Percentiles rank a stretch among this genome's conserved stretches.
Conservation (phyloP, 768 basidiomycete genomes). For the Boletus speciosus region DNA sequence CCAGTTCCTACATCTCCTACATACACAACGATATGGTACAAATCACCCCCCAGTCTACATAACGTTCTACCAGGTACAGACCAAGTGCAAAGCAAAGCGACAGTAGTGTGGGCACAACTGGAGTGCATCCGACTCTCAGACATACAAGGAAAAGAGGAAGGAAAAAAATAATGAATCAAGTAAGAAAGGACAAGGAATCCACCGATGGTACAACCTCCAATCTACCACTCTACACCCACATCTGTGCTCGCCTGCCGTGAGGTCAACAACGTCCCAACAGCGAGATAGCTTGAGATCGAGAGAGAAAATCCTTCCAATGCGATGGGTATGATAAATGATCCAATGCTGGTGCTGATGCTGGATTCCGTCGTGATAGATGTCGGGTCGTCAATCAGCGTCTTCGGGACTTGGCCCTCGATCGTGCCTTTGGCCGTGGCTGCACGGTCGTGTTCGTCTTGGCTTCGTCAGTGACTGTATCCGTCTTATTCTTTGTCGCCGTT, state of each 20-base stretch:
- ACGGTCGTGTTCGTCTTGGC: constrained; percentile 16
- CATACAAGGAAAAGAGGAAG: constrained; percentile 15
- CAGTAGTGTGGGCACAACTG: constrained; percentile 13
- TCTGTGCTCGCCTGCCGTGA: constrained; percentile 3
- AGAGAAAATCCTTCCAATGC: constrained; percentile 19
- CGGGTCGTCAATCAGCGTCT: constrained; percentile 25
- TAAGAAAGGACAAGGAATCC: constrained; percentile 8
- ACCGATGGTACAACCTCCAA: constrained; percentile 18
- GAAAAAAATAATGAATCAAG: constrained; percentile 1
- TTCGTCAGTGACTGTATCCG: constrained; percentile 8
- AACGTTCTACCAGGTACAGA: constrained; percentile 18
- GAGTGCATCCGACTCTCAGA: constrained; percentile 5
- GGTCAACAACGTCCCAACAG: constrained; percentile 2
- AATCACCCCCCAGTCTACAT: constrained; percentile 13
- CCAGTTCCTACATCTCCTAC: constrained; percentile 11
- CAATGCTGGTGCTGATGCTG: constrained; percentile 17
- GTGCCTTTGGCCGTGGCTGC: constrained; percentile 31
- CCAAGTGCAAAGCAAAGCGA: constrained; percentile 21
- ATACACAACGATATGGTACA: constrained; percentile 21
- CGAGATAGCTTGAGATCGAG: constrained; percentile 24
- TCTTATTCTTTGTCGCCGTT: constrained; percentile 15
- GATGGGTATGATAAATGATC: constrained; percentile 22
- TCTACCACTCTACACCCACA: constrained; percentile 19
- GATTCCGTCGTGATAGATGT: constrained; percentile 9
- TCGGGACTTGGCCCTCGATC: constrained; percentile 27